Evolutionary conservation across 441 rosid species (phyloP), one percentile per base, ranked within the genome.

Genomic region (Jatropha multifida): DNA sequence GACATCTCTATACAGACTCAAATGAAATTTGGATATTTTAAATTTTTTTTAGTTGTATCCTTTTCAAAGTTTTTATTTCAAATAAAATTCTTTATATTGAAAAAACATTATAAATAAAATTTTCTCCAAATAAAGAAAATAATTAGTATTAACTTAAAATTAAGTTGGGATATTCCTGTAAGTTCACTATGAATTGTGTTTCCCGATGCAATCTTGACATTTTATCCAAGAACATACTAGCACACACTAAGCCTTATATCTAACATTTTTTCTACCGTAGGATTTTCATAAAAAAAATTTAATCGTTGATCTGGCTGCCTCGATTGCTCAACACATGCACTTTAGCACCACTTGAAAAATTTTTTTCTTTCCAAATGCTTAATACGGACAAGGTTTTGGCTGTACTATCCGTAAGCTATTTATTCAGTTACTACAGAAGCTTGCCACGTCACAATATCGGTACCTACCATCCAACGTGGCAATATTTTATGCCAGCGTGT

Each of bases 381-480:
- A 49, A 68, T 68, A 61, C 54, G 4, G 73, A 67, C 67, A 46
- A 68, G 55, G 1, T 32, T 38, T 32, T 14, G 26, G 20, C 60
- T 60, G 60, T 75, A 32, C 23, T 58, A 48, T 7, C 1, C 59
- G 67, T 67, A 58, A 67, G 27, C 51, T 26, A 27, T 32, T 18
- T 37, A 65, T 68, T 23, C 69, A 59, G 68, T 69, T 69, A 49
- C 68, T 75, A 3, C 10, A 58, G n/a, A 18, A 44, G 4, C 15
- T 32, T 4, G 63, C 78, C 78, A 76, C 78, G 78, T 76, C 78
- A 69, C 14, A 40, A 15, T 1, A 41, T 48, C 18, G 12, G 26
- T 37, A 69, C 78, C 74, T 4, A 68, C 26, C 17, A 60, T 72
- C 62, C 68, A 5, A 61, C 68, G 69, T 76, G 78, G 73, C 73